A percentile compares a stretch with the other conserved stretches of the same genome.
Evolutionary conservation across 2,329 filamentous ascomycete genomes (phyloP).

Genomic region (Phyllosticta paracitricarpa): DNA sequence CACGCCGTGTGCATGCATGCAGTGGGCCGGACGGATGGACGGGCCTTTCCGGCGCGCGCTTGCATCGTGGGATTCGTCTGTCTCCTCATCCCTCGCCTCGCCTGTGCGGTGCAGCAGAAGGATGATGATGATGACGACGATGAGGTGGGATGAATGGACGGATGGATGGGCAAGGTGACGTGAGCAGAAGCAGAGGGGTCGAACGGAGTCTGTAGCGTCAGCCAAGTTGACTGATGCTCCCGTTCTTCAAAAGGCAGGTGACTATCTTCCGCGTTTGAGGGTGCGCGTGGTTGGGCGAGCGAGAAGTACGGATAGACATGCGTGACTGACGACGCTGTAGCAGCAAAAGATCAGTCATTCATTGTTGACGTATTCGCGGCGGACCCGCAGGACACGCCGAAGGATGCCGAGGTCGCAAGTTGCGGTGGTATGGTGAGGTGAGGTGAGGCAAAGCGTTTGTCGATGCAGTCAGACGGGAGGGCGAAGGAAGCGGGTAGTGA

Average conservation of each 20-base stretch:
- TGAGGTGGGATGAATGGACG: not conserved
- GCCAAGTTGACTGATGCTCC: not conserved
- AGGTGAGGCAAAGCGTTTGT: not conserved
- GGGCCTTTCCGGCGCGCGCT: not conserved
- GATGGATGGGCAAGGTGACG: not conserved
- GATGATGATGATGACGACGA: not conserved
- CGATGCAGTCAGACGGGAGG: not conserved
- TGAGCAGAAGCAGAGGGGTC: not conserved
- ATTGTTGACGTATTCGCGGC: not conserved
- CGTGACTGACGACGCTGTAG: not conserved
- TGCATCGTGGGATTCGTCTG: not conserved
- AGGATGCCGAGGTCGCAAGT: not conserved
- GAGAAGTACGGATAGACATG: not conserved
- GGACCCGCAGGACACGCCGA: not conserved
- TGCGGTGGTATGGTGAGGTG: not conserved
- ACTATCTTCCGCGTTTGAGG: no score
- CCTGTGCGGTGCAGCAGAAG: not conserved
- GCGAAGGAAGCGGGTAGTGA: not conserved
- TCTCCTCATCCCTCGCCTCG: not conserved
- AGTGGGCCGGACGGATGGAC: not conserved
- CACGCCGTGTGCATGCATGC: not conserved
- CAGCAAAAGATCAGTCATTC: not conserved
- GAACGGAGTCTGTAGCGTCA: not conserved
- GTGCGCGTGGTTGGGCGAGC: not conserved
- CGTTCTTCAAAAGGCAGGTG: not conserved